phyloP scores from a whole-genome alignment of 306 rosid genomes.

The Mucuna pruriens region DNA sequence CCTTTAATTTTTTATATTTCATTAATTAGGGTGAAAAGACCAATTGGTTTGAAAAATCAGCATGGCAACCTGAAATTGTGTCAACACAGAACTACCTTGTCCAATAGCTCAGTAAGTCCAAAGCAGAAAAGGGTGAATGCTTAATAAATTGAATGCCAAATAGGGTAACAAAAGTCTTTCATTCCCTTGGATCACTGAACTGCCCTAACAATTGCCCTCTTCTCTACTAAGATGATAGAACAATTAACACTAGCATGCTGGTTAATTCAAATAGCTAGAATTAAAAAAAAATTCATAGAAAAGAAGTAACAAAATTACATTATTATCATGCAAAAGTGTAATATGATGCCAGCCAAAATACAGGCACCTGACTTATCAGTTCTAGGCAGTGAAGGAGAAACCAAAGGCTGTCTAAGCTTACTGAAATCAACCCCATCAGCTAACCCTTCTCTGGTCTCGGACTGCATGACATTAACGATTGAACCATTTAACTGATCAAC shows the following conservation, averaged over 20 bases:
- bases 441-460: constrained; percentile 42
- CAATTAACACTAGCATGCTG: background rate
- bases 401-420: constrained; percentile 42
- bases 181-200: background rate
- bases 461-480: constrained; percentile 41
- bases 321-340: constrained; percentile 23
- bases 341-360: constrained; percentile 12
- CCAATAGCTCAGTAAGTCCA: background rate
- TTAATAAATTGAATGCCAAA: background rate
- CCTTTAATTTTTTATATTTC: no score
- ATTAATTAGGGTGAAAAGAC: no score
- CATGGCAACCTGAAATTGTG: background rate
- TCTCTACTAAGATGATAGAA: background rate
- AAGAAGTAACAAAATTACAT: background rate
- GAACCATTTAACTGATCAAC: constrained; percentile 48
- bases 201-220: background rate
- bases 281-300: background rate
- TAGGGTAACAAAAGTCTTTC: background rate
- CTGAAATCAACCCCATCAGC: constrained; percentile 40
- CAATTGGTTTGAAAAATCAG: no score
- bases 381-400: constrained; percentile 52
- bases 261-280: background rate
- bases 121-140: background rate
- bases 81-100: background rate
- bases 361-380: constrained; percentile 47